Evolutionary conservation across 345 rosid genomes (phyloP).

Genomic region (Salix udensis): DNA sequence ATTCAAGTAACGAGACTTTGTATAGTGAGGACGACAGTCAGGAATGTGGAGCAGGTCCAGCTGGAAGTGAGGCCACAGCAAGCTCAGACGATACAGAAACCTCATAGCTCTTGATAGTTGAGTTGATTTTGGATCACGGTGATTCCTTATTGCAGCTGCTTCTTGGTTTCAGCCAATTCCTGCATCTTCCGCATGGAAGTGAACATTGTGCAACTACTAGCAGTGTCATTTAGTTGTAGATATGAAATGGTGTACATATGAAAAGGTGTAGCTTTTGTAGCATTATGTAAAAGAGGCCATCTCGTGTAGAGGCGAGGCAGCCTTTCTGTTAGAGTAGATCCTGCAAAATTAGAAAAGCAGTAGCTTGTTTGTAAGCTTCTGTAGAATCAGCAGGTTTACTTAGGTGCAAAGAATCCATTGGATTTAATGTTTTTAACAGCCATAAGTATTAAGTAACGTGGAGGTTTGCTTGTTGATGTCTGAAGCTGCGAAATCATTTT

Average conservation of each 20-base stretch:
- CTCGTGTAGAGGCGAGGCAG: not conserved
- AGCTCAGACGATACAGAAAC: slow-evolving; percentile 55
- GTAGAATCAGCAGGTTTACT: not conserved
- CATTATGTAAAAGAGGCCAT: not conserved
- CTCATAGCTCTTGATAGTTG: slow-evolving; percentile 10
- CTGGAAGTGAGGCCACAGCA: slow-evolving; percentile 48
- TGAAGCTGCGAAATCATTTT: not conserved
- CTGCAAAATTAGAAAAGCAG: not conserved
- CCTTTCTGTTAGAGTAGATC: not conserved
- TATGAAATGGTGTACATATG: slow-evolving; percentile 18
- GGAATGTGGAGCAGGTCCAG: slow-evolving; percentile 30
- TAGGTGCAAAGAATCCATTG: not conserved
- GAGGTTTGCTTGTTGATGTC: not conserved
- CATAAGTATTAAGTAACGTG: not conserved
- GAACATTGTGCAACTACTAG: not conserved
- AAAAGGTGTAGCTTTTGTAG: slow-evolving; percentile 7
- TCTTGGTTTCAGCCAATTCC: slow-evolving; percentile 1
- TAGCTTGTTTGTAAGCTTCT: not conserved
- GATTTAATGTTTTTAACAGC: not conserved
- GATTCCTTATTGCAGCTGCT: not conserved
- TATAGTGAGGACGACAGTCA: slow-evolving; percentile 70
- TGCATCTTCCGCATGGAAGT: not conserved
- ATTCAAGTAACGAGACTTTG: slow-evolving; percentile 66
- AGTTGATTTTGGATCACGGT: not conserved
- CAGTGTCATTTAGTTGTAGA: not conserved